Conservation (phyloP, 2,329 filamentous ascomycete genomes). For the Diaporthe sp. region DNA sequence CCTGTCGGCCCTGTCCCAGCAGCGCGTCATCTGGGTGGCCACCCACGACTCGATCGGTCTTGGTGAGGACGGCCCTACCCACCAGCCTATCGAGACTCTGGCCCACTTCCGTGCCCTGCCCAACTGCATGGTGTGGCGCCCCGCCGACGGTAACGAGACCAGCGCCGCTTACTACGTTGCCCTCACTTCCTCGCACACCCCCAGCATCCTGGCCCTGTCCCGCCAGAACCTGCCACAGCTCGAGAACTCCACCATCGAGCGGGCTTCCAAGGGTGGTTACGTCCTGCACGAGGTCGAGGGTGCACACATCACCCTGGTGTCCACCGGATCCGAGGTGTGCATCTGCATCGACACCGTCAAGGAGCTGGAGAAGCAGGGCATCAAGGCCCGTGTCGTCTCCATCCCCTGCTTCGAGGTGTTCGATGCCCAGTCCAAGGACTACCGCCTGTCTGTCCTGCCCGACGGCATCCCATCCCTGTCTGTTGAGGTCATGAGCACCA, state of each 20-base stretch:
- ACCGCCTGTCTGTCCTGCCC: conserved; percentile 91
- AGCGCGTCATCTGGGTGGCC: conserved; percentile 93
- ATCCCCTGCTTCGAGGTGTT: conserved; percentile 98
- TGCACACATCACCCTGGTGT: conserved; percentile 89
- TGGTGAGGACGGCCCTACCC: conserved; percentile 97
- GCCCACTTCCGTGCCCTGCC: conserved; percentile 98
- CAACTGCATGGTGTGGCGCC: conserved; percentile 99
- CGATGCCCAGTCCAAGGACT: conserved; percentile 92
- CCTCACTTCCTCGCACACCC: conserved; percentile 88
- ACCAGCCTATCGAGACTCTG: conserved; percentile 98
- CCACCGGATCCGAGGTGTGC: conserved; percentile 95
- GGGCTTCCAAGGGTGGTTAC: conserved; percentile 95
- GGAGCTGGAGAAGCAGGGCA: conserved; percentile 86
- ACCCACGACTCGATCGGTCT: conserved; percentile 99
- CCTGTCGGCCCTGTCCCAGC: conserved; percentile 90
- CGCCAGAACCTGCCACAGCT: conserved; percentile 99
- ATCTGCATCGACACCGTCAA: conserved; percentile 95
- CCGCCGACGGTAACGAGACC: conserved; percentile 98
- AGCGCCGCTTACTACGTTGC: conserved; percentile 97
- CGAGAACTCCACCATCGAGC: conserved; percentile 90
- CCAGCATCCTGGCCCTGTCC: conserved; percentile 92
- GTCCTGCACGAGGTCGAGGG: conserved; percentile 85
- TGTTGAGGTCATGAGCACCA: conserved; percentile 95
- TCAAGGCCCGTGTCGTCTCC: conserved; percentile 92
- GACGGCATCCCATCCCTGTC: conserved; percentile 93